Conservation (phyloP, 2,329 filamentous ascomycete species). For the Emmonsiellopsis sp. region DNA sequence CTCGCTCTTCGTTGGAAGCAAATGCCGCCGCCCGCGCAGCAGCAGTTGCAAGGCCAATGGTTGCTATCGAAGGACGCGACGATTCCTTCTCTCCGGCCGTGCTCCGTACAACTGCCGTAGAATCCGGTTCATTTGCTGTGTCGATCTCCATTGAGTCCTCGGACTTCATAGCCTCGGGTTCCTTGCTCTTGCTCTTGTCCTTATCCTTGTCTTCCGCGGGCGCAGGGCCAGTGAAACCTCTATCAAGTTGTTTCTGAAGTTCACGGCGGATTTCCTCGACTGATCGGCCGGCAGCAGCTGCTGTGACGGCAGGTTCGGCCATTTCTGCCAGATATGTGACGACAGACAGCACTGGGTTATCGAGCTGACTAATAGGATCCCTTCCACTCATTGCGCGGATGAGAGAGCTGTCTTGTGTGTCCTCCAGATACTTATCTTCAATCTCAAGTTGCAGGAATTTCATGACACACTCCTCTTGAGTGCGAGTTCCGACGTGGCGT, state of each 20-base stretch:
- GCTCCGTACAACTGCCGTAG: conserved; percentile 32
- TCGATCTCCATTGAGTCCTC: conserved; percentile 55
- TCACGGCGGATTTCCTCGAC: conserved; percentile 77
- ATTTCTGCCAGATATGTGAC: conserved; percentile 89
- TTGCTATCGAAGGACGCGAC: conserved; percentile 52
- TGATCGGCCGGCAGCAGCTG: conserved; percentile 79
- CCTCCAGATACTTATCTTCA: conserved; percentile 91
- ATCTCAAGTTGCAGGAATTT: conserved; percentile 96
- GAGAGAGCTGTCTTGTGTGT: conserved; percentile 55
- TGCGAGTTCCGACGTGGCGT: conserved; percentile 83
- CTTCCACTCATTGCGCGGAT: conserved; percentile 67
- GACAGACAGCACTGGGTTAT: conserved; percentile 95
- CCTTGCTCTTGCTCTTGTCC: conserved; percentile 43
- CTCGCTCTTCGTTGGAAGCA: conserved; percentile 90
- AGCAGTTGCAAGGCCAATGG: conserved; percentile 74
- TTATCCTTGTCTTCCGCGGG: conserved; percentile 47
- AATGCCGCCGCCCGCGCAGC: conserved; percentile 80
- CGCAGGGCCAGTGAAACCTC: conserved; percentile 33
- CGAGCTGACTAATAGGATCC: conserved; percentile 80
- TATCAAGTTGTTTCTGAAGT: conserved; percentile 69
- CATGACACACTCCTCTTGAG: conserved; percentile 89
- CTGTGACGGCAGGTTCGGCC: conserved; percentile 80
- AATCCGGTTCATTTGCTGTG: conserved; percentile 21
- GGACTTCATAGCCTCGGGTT: conserved; percentile 39
- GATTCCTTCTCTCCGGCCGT: conserved; percentile 36